A percentile compares a stretch with the other conserved stretches of the same genome.
Conservation (phyloP, 2,329 filamentous ascomycete genomes). For the Cercospora sojina region DNA sequence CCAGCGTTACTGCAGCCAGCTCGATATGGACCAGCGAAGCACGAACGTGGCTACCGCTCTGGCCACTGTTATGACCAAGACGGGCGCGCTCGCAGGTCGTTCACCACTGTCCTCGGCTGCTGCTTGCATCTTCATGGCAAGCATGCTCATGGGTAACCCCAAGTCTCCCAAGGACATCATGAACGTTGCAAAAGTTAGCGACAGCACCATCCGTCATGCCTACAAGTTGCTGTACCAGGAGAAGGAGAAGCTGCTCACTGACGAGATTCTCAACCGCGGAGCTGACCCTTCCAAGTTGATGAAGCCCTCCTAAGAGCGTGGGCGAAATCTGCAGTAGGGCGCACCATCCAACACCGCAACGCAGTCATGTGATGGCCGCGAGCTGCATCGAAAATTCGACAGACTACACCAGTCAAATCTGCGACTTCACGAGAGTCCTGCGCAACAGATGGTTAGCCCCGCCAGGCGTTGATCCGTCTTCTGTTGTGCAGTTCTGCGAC, state of each 20-base stretch:
- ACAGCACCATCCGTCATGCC: conserved; percentile 93
- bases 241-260: conserved; percentile 70
- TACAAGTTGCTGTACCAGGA: conserved; percentile 84
- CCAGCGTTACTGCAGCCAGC: conserved; percentile 82
- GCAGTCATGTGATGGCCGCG: not conserved
- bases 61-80: conserved; percentile 72
- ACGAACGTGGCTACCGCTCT: conserved; percentile 78
- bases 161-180: conserved; percentile 86
- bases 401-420: not conserved
- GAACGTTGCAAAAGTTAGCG: conserved; percentile 80
- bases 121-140: conserved; percentile 95
- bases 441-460: conserved; percentile 16
- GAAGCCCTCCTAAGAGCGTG: conserved; percentile 32
- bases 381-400: not conserved
- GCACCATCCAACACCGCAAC: not conserved
- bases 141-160: conserved; percentile 76
- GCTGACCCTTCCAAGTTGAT: conserved; percentile 72
- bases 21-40: conserved; percentile 72
- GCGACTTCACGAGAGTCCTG: not conserved
- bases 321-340: not conserved
- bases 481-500: not conserved
- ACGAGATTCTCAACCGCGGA: conserved; percentile 71
- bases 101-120: conserved; percentile 92
- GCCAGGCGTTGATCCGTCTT: conserved; percentile 10
- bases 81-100: conserved; percentile 82